Evolutionary conservation across 2,329 filamentous ascomycete species (phyloP), one percentile per base, ranked within the genome.

Genomic region (Hymenoscyphus infarciens): DNA sequence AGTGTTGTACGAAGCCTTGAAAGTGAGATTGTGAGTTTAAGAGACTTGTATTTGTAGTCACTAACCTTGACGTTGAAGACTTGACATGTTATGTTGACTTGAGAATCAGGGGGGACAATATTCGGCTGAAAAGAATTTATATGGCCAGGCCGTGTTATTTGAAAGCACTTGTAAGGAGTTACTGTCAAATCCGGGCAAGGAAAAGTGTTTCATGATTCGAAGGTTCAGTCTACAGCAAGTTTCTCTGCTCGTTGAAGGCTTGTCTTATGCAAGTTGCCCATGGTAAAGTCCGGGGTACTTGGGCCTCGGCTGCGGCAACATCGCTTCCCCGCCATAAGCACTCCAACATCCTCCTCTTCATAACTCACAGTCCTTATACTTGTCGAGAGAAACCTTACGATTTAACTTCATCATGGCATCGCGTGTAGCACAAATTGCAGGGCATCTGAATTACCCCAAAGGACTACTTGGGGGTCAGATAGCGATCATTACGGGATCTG

Each of bases 401-500:
- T 25, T 25, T 1, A 25, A 22, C 45, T 52, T 22, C 8, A 52
- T 6, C 19, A 74, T 74, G 73, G 69, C 73, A 56, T 69, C 81
- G 71, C 86, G 89, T 66, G 79, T 90, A 57, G 79, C 83, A 49
- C 91, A 95, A 77, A 85, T 96, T 70, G 84, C 88, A 42, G 83
- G 83, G 65, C 91, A 96, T 76, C 84, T 96, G 71, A 93, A 92
- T 79, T 94, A 87, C 78, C 91, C 92, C 42, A 83, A 85, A 73
- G 92, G 92, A 63, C 81, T 96, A 75, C 84, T 96, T 61, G 83
- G 83, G 33, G 89, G 89, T 59, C 91, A 96, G 75, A 86, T 89
- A 16, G 92, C 92, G 72, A 96, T 97, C 75, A 89, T 96, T 74
- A 97, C 92, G 2, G 91, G 92, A 54, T 87, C 87, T 19, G 91